Evolutionary conservation across 2,329 filamentous ascomycete genomes (phyloP).

Genomic region (Metarhizium anisopliae): DNA sequence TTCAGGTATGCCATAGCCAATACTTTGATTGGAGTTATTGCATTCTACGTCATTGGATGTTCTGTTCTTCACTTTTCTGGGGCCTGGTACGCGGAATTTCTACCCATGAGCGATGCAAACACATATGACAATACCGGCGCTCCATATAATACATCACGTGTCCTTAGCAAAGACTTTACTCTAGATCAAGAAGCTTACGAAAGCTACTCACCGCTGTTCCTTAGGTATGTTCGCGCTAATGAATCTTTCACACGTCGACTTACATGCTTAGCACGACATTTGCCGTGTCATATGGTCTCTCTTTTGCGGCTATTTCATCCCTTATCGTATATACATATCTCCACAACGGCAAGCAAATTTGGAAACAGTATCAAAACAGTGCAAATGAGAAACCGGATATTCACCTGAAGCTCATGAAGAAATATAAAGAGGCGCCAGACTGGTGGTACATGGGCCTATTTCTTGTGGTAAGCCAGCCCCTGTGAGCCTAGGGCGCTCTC

Average conservation of each 20-base stretch:
- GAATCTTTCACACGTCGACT: not conserved
- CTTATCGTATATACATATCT: constrained; percentile 60
- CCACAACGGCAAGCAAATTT: constrained; percentile 59
- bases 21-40: constrained; percentile 56
- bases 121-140: constrained; percentile 64
- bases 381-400: constrained; percentile 52
- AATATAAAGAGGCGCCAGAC: constrained; percentile 52
- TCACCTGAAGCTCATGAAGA: constrained; percentile 55
- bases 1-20: constrained; percentile 62
- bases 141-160: constrained; percentile 53
- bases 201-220: constrained; percentile 58
- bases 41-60: constrained; percentile 55
- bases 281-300: constrained; percentile 59
- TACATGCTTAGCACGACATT: constrained; percentile 53
- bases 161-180: constrained; percentile 53
- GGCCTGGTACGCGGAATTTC: constrained; percentile 53
- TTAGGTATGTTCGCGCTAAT: constrained; percentile 33
- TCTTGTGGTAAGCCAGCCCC: constrained; percentile 31
- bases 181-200: constrained; percentile 56
- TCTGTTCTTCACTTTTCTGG: constrained; percentile 56
- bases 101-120: constrained; percentile 60
- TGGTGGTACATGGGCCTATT: constrained; percentile 58
- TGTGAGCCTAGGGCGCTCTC: not conserved
- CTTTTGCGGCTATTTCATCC: constrained; percentile 62
- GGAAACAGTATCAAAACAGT: constrained; percentile 51